Base-by-base conservation (phyloP, 2,329 filamentous ascomycete genomes). In the Hypoxylon sp. region DNA sequence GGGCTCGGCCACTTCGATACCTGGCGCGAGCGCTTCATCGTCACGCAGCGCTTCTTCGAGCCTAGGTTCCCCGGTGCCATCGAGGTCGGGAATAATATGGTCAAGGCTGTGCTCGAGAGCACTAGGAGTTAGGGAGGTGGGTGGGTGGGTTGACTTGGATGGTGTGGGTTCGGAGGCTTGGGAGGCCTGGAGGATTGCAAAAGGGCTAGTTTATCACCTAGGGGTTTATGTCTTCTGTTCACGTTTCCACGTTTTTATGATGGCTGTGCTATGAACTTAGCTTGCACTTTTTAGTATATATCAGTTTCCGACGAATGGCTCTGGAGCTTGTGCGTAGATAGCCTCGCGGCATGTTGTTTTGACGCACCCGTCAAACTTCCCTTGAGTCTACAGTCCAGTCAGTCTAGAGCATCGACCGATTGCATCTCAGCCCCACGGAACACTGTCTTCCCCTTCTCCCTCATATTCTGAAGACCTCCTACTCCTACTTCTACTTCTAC, bases 1-100 rank as follows among this genome's bases (percentile, higher is more conserved):
- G 89, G 87, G 24, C 88, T 97, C 64, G 92, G 94, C 2, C 91
- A 97, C 76, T 98, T 98, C 75, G 92, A 97, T 70, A 92, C 91
- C 37, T 99, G 97, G 84, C 86, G 90, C 69, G 92, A 96, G 81
- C 88, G 96, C 61, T 99, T 99, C 75, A 88, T 95, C 74, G 89
- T 88, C 70, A 97, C 96, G 53, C 94, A 97, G 78, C 82, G 83
- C 68, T 99, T 97, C 81, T 99, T 99, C 78, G 89, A 93, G 76
- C 93, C 93, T 1, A 83, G 94, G 30, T 97, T 99, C 74, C 87
- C 88, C 1, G 94, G 96, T 75, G 95, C 95, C 5, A 92, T 90
- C 54, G 88, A 89, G 71, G 82, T 99, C 37, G 95, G 95, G 2
- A 97, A 97, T 75, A 91, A 94, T 76, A 99, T 99, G 95, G 96